These are phyloP conservation scores for Pichia thaimueangensis DNA, from an alignment of 805 yeast species.

Conservation along the genomic window DNA sequence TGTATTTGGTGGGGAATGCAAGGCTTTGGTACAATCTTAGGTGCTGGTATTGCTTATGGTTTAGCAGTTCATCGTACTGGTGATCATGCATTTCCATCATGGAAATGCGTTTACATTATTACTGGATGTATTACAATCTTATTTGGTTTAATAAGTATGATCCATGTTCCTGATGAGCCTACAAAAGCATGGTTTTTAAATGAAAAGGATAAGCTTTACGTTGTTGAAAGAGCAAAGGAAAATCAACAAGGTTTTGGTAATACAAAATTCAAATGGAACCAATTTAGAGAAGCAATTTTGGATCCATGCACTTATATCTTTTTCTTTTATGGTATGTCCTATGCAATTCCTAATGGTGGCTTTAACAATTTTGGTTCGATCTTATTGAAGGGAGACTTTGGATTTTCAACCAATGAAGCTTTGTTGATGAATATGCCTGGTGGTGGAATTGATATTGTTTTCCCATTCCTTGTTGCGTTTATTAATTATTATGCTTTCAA, in stretches of 20 bases:
- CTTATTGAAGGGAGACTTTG: conserved; percentile 16
- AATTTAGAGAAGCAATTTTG: conserved; percentile 46
- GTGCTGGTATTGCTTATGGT: conserved; percentile 53
- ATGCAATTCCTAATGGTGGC: conserved; percentile 57
- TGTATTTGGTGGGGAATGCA: conserved; percentile 27
- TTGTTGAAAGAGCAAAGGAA: conserved; percentile 26
- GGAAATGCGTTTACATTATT: conserved; percentile 56
- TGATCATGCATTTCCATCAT: conserved; percentile 33
- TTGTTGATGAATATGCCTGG: conserved; percentile 18
- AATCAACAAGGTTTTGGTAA: conserved; percentile 33
- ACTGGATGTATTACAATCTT: conserved; percentile 54
- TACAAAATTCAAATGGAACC: conserved; percentile 40
- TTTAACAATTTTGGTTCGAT: conserved; percentile 43
- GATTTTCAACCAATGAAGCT: conserved; percentile 14
- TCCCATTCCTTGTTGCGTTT: conserved; percentile 10
- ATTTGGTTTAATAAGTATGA: conserved; percentile 39
- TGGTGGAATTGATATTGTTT: conserved; percentile 19
- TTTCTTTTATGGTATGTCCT: conserved; percentile 37
- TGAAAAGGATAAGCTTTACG: conserved; percentile 32
- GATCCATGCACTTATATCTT: conserved; percentile 48
- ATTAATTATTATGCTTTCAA: conserved; percentile 1
- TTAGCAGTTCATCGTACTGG: conserved; percentile 9
- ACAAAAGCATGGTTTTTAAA: conserved; percentile 30
- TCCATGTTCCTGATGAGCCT: conserved; percentile 35
- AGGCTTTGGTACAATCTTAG: conserved; percentile 43